phyloP scores from a whole-genome alignment of 352 stramenopile genomes.

The Bremia lactucae region DNA sequence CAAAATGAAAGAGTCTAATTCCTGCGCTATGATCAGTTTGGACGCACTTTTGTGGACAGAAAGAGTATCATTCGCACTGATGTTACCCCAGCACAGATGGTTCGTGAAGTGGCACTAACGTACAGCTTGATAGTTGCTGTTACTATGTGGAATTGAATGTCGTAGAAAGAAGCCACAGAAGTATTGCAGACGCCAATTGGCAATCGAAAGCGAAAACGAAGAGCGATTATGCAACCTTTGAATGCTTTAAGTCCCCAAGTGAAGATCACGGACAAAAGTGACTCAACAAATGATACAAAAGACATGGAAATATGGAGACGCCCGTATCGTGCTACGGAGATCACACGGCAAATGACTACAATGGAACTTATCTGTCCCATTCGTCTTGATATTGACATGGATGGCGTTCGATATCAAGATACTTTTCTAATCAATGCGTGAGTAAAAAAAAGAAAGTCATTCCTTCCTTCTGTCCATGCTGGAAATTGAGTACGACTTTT shows the following conservation, averaged over 20 bases:
- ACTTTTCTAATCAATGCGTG: constrained; percentile 62
- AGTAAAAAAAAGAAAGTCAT: constrained; percentile 12
- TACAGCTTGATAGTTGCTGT: neutral
- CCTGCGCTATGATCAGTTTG: constrained; percentile 22
- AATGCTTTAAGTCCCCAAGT: constrained; percentile 2
- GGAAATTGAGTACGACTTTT: no score
- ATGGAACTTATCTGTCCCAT: constrained; percentile 57
- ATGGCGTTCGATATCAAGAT: constrained; percentile 67
- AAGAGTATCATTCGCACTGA: constrained; percentile 32
- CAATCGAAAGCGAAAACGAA: constrained; percentile 58
- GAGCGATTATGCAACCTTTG: constrained; percentile 33
- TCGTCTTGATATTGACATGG: constrained; percentile 64
- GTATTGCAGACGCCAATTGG: constrained; percentile 1
- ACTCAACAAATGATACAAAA: neutral
- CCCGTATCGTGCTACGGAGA: constrained; percentile 11
- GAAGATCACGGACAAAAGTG: neutral
- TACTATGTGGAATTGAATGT: neutral
- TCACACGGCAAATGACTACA: constrained; percentile 6
- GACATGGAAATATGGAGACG: constrained; percentile 5
- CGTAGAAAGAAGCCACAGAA: constrained; percentile 16
- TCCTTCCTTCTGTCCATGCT: no score
- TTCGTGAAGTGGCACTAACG: constrained; percentile 2
- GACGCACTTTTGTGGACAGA: constrained; percentile 21
- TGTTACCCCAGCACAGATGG: constrained; percentile 22
- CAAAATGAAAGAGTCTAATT: neutral